These are phyloP conservation scores for Coelastrella sp. DNA, from an alignment of 139 green algal species.

Conservation along the genomic window DNA sequence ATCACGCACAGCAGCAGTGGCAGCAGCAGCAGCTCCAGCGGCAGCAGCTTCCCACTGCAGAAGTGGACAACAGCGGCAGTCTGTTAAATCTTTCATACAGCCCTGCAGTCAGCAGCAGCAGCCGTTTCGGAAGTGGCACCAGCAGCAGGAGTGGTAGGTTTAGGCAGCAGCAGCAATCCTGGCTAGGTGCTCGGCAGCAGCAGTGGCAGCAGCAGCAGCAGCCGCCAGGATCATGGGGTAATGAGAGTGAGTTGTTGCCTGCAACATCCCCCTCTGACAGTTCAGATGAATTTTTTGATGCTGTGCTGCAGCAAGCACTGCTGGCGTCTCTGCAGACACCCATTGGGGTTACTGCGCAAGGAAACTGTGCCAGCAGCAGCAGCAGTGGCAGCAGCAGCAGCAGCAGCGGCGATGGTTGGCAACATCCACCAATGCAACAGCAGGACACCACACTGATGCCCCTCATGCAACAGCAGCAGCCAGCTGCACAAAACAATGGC, in stretches of 20 bases:
- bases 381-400: not conserved
- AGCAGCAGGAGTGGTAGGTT: not conserved
- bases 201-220: not conserved
- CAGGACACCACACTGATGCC: not conserved
- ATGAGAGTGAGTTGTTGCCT: not conserved
- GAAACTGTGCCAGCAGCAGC: not conserved
- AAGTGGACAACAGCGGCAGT: not conserved
- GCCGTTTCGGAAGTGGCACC: not conserved
- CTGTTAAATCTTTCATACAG: not conserved
- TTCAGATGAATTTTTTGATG: not conserved
- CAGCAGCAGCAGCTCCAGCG: not conserved
- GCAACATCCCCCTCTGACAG: not conserved
- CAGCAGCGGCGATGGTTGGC: not conserved
- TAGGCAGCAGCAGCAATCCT: not conserved
- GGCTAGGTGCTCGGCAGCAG: not conserved
- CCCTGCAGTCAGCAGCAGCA: not conserved
- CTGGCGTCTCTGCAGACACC: not conserved
- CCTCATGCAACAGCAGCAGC: not conserved
- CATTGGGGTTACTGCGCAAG: not conserved
- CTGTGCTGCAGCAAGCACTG: slow-evolving; percentile 1
- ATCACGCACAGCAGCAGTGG: not conserved
- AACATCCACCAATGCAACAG: not conserved
- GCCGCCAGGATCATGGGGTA: not conserved
- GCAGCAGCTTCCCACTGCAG: not conserved
- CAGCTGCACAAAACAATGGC: too few species aligned